phyloP scores from a whole-genome alignment of 1,284 basidiomycete species.

The Coniferiporia weirii region DNA sequence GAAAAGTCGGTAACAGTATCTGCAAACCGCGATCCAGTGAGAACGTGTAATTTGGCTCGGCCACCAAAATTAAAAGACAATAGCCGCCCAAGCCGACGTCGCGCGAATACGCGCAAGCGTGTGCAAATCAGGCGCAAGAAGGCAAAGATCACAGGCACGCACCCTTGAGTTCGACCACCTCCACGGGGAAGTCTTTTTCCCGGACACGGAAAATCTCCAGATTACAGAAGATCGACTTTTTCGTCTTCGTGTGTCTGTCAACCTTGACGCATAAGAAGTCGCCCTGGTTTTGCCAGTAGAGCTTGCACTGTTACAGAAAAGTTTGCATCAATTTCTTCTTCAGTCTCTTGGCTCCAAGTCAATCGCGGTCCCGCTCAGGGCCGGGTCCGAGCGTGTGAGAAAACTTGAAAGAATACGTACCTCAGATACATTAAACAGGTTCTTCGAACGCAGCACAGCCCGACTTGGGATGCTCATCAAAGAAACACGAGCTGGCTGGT shows the following conservation, averaged over 20 bases:
- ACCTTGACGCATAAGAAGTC: slow-evolving; percentile 99
- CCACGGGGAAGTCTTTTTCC: slow-evolving; percentile 97
- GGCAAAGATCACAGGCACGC: slow-evolving; percentile 17
- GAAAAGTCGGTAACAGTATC: slow-evolving; percentile 97
- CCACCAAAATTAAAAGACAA: background rate
- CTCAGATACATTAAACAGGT: slow-evolving; percentile 97
- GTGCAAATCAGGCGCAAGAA: slow-evolving; percentile 5
- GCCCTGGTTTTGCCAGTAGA: slow-evolving; percentile 98
- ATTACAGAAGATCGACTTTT: slow-evolving; percentile 99
- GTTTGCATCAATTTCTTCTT: background rate
- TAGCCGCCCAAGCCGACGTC: slow-evolving; percentile 2
- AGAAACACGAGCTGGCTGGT: slow-evolving; percentile 96
- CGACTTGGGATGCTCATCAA: slow-evolving; percentile 88
- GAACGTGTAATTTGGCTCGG: slow-evolving; percentile 2
- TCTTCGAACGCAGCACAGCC: slow-evolving; percentile 87
- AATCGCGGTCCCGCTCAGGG: background rate
- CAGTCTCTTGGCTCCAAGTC: background rate
- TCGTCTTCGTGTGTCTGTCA: slow-evolving; percentile 98
- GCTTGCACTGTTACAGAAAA: slow-evolving; percentile 70
- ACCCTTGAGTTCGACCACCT: slow-evolving; percentile 97
- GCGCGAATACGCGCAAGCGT: slow-evolving; percentile 3
- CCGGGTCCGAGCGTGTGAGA: slow-evolving; percentile 6
- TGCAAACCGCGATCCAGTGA: slow-evolving; percentile 30
- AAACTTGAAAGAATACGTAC: slow-evolving; percentile 41
- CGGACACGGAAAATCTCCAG: slow-evolving; percentile 97